A percentile compares a stretch with the other conserved stretches of the same genome.
phyloP scores from a whole-genome alignment of 2,329 filamentous ascomycete species.

The Dothistroma septosporum region DNA sequence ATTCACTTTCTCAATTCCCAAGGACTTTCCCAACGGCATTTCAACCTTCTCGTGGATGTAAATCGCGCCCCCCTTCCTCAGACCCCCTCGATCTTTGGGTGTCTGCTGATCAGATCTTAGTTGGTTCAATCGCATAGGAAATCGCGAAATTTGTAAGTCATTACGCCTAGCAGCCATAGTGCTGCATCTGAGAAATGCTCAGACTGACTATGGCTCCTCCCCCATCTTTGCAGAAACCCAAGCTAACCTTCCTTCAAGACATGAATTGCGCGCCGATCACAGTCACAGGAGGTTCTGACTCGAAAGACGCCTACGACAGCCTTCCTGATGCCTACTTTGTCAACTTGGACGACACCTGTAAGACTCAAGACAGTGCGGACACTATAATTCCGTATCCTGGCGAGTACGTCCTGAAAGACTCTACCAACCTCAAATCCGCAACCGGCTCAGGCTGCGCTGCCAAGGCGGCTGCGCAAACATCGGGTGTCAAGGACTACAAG shows the following conservation, averaged over 20 bases:
- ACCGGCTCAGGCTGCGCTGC: conserved; percentile 22
- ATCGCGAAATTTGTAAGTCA: conserved; percentile 64
- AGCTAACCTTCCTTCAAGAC: conserved; percentile 38
- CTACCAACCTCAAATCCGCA: conserved; percentile 8
- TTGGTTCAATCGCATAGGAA: conserved; percentile 82
- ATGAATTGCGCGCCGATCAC: conserved; percentile 84
- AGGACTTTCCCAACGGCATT: conserved; percentile 67
- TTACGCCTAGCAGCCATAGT: no score
- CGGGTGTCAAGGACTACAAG: conserved; percentile 8
- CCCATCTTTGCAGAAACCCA: no score
- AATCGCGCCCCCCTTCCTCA: not conserved
- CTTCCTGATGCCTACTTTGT: conserved; percentile 69
- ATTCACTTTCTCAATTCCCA: conserved; percentile 69
- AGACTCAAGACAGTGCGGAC: conserved; percentile 50
- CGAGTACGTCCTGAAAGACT: conserved; percentile 28
- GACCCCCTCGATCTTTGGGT: not conserved
- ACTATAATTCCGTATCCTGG: conserved; percentile 62
- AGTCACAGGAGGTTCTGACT: conserved; percentile 49
- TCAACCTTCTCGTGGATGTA: conserved; percentile 84
- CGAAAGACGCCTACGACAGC: conserved; percentile 49
- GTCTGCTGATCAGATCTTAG: not conserved
- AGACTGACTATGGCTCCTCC: no score
- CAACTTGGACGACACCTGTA: conserved; percentile 58
- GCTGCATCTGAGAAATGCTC: no score
- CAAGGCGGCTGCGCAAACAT: conserved; percentile 13